Base-by-base conservation (phyloP, 345 rosid genomes). In the Bruguiera sexangula region DNA sequence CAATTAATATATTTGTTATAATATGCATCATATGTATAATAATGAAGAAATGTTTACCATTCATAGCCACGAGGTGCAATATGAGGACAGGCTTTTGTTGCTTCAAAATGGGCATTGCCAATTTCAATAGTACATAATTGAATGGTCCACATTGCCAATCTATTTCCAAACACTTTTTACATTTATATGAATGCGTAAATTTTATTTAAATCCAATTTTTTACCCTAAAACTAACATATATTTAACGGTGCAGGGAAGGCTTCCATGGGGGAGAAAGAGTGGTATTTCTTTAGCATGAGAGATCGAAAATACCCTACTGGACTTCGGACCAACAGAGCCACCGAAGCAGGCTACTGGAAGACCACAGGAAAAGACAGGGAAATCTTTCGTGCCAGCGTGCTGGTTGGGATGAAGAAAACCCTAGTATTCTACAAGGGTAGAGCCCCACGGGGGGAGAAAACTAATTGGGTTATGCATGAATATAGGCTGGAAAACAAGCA, bases 391-490 rank as follows among this genome's bases (percentile, higher is more conserved):
- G 84, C 71, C 4, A 89, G 88, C 53, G 74, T 81, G 2, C 76
- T 91, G 55, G 88, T 91, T 18, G 98, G 97, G 63, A 94, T 94
- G 98, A 94, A 94, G 84, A 94, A 94, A 85, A 94, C 98, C 85
- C 88, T 94, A 63, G 98, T 94, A 8, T 91, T 94, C 78, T 94
- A 94, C 82, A 84, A 74, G 75, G 97, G 98, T 43, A 87, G 98
- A 75, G 98, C 97, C 61, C 98, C 98, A 3, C 72, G 71, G 57
- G 99, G 97, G 54, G 96, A 86, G 78, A 95, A 95, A 80, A 92
- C 91, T 85, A 92, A 92, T 73, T 95, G 99, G 99, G 97, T 95
- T 75, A 95, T 92, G 99, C 99, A 95, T 74, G 99, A 95, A 65
- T 92, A 95, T 63, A 81, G 97, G 73, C 87, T 86, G 34, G 87